These are phyloP conservation scores for Tolypocladium nubicola DNA, from an alignment of 2,329 filamentous ascomycete species.

Conservation along the genomic window DNA sequence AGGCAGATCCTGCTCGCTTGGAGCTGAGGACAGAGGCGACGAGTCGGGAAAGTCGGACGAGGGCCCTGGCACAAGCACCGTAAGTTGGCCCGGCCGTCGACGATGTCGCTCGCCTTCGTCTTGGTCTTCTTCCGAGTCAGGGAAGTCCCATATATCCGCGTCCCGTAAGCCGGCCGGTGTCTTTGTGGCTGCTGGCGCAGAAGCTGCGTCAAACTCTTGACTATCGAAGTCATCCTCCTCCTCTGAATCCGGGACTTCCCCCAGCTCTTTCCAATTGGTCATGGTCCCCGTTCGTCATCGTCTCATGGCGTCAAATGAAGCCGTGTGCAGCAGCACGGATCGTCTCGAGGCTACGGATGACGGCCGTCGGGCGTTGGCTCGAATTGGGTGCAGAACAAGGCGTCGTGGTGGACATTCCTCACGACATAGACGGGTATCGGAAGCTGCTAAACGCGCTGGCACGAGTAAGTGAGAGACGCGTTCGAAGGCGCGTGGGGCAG, in stretches of 20 bases:
- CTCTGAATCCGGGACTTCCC: conserved; percentile 41
- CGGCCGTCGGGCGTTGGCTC: neutral
- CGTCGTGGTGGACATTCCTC: neutral
- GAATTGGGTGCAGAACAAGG: neutral
- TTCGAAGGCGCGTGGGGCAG: conserved; percentile 5
- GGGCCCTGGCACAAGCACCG: neutral
- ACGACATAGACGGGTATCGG: neutral
- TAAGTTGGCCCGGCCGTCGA: conserved; percentile 1
- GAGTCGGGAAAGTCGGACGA: conserved; percentile 11
- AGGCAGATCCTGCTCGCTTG: conserved; percentile 15
- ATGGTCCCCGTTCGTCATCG: conserved; percentile 22
- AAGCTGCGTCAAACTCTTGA: conserved; percentile 11
- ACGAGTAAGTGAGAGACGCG: conserved; percentile 16
- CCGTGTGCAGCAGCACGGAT: conserved; percentile 1
- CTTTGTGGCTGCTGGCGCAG: neutral
- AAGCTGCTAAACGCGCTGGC: conserved; percentile 13
- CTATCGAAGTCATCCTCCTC: conserved; percentile 34
- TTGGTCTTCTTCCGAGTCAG: conserved; percentile 18
- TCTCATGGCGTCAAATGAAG: conserved; percentile 4
- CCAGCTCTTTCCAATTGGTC: conserved; percentile 38
- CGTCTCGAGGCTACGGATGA: neutral
- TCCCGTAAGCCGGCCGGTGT: neutral
- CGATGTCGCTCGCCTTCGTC: neutral
- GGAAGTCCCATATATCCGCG: conserved; percentile 25
- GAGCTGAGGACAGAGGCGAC: conserved; percentile 23